Base-by-base conservation (phyloP, 23 red algal genomes). In the Gracilaria vermiculophylla region DNA sequence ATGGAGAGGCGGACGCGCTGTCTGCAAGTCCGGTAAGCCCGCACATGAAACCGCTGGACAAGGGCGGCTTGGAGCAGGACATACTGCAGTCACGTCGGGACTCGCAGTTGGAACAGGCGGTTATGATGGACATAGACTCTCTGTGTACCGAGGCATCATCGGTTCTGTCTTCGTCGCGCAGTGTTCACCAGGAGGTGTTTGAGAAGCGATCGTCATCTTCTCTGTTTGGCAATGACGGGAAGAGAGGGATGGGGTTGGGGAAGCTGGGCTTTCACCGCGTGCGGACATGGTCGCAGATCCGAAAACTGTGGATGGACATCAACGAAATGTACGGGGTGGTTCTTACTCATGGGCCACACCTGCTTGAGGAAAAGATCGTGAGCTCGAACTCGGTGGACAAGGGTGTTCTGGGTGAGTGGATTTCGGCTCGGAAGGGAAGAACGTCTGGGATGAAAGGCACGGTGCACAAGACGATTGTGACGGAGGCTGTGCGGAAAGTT, bases 121-220 rank as follows among this genome's bases (percentile, higher is more conserved):
- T 86, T 34, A 42, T 86, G 5, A 16, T 70, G 62, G 81, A 86
- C 50, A 74, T 86, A 4, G 81, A 86, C 19, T 70, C 41, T 56
- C 65, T 86, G 17, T 86, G 81, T 33, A 86, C 81, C 17, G 81
- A 86, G 44, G 81, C 81, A 5, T 86, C 81, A 69, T 86, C 81
- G 41, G 81, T 86, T 5, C 28, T 86, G 15, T 69, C 81, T 20
- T 74, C 64, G 17, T 70, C 60, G 35, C 62, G 81, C 3, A 43
- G 65, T n/a, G 48, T 25, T 14, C 32, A 79, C 16, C 50, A 57
- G 28, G 76, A 57, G 15, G 24, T 57, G n/a, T 39, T 39, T 4
- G 62, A 74, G 39, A 86, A 52, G 41, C 42, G 61, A 34, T 45
- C 62, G 37, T 43, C 42, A 0, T 16, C 42, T 1, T 74, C 64